These are phyloP conservation scores for Stramenopiles sp. DNA, from an alignment of 352 stramenopile species.

Conservation along the genomic window DNA sequence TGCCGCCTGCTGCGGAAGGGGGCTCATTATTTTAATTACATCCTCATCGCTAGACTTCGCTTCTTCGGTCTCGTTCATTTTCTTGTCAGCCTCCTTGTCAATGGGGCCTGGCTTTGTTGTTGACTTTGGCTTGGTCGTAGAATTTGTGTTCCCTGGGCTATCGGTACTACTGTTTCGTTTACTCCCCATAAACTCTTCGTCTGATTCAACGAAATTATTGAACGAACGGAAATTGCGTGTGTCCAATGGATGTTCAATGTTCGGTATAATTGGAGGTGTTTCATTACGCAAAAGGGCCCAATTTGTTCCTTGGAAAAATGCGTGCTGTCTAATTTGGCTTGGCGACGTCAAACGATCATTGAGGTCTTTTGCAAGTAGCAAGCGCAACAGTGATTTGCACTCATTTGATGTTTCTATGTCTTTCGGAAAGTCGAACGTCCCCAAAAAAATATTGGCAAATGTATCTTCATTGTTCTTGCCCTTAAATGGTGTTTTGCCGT, in stretches of 20 bases:
- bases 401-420: conserved; percentile 1
- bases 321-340: background rate
- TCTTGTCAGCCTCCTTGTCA: too few relatives aligned
- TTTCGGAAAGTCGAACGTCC: conserved; percentile 40
- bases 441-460: conserved; percentile 65
- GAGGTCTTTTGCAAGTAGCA: background rate
- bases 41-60: background rate
- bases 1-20: background rate
- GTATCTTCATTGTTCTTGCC: conserved; percentile 54
- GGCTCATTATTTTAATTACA: conserved; percentile 2
- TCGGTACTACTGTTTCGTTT: background rate
- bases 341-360: background rate
- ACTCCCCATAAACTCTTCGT: conserved; percentile 1
- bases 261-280: conserved; percentile 1
- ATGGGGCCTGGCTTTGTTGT: too few relatives aligned
- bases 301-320: conserved; percentile 5
- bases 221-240: conserved; percentile 6
- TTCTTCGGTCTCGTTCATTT: background rate
- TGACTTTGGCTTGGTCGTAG: too few relatives aligned
- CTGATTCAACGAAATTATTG: conserved; percentile 8
- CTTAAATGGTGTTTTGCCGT: conserved; percentile 58
- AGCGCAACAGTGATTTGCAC: background rate
- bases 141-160: too few relatives aligned
- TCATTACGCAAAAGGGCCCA: background rate
- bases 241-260: conserved; percentile 1